These are phyloP conservation scores for Pythium insidiosum DNA, from an alignment of 352 stramenopile genomes.

Conservation along the genomic window DNA sequence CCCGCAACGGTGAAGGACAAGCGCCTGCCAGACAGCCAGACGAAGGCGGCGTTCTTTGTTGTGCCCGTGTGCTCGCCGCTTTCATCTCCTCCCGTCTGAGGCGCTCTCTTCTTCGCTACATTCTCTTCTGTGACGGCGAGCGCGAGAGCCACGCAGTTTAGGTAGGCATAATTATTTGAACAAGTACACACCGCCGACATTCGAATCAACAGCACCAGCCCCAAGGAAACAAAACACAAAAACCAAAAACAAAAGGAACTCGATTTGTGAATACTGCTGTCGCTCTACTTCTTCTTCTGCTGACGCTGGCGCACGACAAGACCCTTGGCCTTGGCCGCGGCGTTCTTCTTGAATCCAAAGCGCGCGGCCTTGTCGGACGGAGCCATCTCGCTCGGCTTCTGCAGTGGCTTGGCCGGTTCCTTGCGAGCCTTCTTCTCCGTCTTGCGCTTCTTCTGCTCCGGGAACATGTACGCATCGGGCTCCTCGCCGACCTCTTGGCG, in stretches of 20 bases:
- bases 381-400: slow-evolving; percentile 53
- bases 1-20: neutral
- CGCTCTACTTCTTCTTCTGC: slow-evolving; percentile 12
- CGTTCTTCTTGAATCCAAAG: slow-evolving; percentile 26
- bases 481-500: slow-evolving; percentile 77
- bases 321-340: neutral
- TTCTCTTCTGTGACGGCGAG: neutral
- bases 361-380: slow-evolving; percentile 58
- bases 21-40: no score
- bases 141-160: slow-evolving; percentile 1
- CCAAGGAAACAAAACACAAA: no score
- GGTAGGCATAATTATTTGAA: slow-evolving; percentile 16
- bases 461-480: slow-evolving; percentile 75
- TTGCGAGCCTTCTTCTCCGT: slow-evolving; percentile 11
- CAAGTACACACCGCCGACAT: no score
- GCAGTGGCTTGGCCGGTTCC: slow-evolving; percentile 15
- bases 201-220: no score
- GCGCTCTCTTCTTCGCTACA: no score
- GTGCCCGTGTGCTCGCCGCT: no score
- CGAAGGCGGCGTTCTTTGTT: no score
- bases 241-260: no score
- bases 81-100: no score
- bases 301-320: slow-evolving; percentile 1
- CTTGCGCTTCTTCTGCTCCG: slow-evolving; percentile 52
- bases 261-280: no score